A percentile compares a stretch with the other conserved stretches of the same genome.
Conservation (phyloP, 495 filamentous ascomycete species). For the Penicillium crystallinum region DNA sequence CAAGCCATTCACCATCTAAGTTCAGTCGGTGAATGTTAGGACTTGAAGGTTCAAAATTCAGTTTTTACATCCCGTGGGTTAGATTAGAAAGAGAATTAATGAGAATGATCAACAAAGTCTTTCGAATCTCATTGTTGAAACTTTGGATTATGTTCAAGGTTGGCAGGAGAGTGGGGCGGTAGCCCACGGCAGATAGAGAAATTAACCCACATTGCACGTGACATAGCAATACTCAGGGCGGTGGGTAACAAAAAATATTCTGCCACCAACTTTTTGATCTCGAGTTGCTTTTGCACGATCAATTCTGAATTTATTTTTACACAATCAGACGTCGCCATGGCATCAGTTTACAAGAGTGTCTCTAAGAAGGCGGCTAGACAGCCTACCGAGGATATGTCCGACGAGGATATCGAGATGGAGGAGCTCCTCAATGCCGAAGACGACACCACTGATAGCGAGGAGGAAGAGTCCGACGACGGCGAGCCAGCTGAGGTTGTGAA, state of each 20-base stretch:
- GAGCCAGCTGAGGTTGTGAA: constrained; percentile 28
- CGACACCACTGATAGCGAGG: constrained; percentile 46
- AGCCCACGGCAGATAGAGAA: not conserved
- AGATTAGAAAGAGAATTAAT: too few relatives aligned
- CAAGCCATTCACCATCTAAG: too few relatives aligned
- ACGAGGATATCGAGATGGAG: constrained; percentile 36
- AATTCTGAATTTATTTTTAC: constrained; percentile 7
- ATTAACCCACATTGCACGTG: constrained; percentile 19
- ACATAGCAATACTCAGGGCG: constrained; percentile 19
- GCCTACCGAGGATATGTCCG: constrained; percentile 28
- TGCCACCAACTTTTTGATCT: constrained; percentile 35
- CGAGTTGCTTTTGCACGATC: constrained; percentile 10
- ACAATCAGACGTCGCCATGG: constrained; percentile 55
- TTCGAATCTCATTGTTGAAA: too few relatives aligned
- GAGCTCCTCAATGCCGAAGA: constrained; percentile 38
- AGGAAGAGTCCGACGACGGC: constrained; percentile 34
- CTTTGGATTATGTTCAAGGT: too few relatives aligned
- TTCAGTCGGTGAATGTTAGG: too few relatives aligned
- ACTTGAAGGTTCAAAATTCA: too few relatives aligned
- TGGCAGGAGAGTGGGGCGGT: not conserved
- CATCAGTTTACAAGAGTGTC: constrained; percentile 88
- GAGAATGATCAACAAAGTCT: not conserved
- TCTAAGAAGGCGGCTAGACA: constrained; percentile 56
- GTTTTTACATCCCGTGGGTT: too few relatives aligned
- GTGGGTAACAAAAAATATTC: constrained; percentile 39